Evolutionary conservation across 306 rosid species (phyloP), one percentile per base, ranked within the genome.

Genomic region (Glycine latifolia): DNA sequence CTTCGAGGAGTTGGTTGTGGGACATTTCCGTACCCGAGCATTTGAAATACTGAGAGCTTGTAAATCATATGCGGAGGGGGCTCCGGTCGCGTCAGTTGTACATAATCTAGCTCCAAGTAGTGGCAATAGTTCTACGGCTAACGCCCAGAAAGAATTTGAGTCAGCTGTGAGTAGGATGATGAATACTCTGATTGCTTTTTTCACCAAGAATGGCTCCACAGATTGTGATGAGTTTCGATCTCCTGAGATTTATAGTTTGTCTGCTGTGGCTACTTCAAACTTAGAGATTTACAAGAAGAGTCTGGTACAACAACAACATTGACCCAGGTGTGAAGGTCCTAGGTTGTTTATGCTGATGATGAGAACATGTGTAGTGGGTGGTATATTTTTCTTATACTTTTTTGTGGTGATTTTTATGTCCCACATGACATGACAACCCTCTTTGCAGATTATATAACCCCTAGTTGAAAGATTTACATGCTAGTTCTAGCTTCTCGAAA

Each of bases 1-100:
- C 89, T 93, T 91, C 76, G 92, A 93, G 88, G 92, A 88, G 47
- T 88, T 92, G 3, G 94, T 92, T 46, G 79, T 56, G 0, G 88
- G 85, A 26, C 94, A 91, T 86, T 92, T 91, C 55, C 90, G 85
- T 8, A 3, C 12, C 0, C 85, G 85, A 14, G 96, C 89, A n/a
- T 76, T 7, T 26, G 26, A n/a, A 73, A 87, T 93, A 87, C 86
- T 93, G 86, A 71, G 59, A 26, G 94, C 94, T 62, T 93, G 94
- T 54, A 86, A 46, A 52, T 86, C 92, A 56, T 93, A 93, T 53
- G 66, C 49, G 6, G 89, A 88, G 81, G 97, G 97, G 75, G 83
- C 76, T 62, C 54, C 83, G 17, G 94, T 91, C 31, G 97, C 92
- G 10, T 81, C 90, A 15, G 88, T 59, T 56, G 47, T 67, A 37